These are phyloP conservation scores for Mycena rebaudengoi DNA, from an alignment of 768 basidiomycete genomes.

Conservation along the genomic window DNA sequence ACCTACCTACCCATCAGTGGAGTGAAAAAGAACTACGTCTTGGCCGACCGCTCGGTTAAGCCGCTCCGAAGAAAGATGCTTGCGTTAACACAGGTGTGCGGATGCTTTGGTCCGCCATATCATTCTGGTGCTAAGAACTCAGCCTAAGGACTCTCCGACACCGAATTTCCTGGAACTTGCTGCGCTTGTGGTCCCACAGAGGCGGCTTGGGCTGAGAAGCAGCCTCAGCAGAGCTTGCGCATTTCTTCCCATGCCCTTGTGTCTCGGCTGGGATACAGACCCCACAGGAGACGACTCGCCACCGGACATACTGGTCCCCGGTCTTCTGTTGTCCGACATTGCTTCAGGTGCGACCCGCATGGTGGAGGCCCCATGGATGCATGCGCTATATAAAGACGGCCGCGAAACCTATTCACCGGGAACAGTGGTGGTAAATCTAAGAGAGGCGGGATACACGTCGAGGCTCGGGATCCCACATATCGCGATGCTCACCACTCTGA, in stretches of 20 bases:
- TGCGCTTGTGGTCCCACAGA: neutral
- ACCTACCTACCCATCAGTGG: too few relatives aligned
- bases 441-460: neutral
- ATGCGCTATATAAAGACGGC: neutral
- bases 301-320: neutral
- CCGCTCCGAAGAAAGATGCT: neutral
- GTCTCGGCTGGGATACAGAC: constrained; percentile 7
- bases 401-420: neutral
- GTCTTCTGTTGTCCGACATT: neutral
- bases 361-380: neutral
- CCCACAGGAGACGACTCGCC: neutral
- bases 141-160: neutral
- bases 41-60: too few relatives aligned
- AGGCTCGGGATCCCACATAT: neutral
- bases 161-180: neutral
- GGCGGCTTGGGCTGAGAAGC: neutral
- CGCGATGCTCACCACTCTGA: neutral
- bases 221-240: neutral
- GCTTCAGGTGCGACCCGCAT: neutral
- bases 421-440: neutral
- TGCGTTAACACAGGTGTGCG: neutral
- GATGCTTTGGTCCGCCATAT: neutral
- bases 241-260: constrained; percentile 2
- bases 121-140: neutral
- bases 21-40: too few relatives aligned